phyloP scores from a whole-genome alignment of 305 asterid genomes.

The Rubia tinctorum region DNA sequence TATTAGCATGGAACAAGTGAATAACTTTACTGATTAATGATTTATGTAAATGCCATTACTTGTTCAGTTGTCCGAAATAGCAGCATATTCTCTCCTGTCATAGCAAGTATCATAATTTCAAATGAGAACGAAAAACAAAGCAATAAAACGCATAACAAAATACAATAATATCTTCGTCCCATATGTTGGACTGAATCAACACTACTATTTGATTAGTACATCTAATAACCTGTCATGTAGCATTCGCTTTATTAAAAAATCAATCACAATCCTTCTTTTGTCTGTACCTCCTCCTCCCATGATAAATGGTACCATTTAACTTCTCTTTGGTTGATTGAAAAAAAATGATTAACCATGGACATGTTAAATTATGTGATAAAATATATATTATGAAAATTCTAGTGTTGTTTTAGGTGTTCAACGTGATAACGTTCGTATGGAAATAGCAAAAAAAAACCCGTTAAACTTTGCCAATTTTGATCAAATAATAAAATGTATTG shows the following conservation, averaged over 20 bases:
- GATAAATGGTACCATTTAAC: no score
- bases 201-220: background rate
- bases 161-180: constrained; percentile 6
- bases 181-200: background rate
- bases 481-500: no score
- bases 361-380: no score
- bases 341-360: no score
- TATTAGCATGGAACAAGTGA: background rate
- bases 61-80: background rate
- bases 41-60: background rate
- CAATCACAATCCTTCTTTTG: background rate
- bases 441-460: no score
- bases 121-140: background rate
- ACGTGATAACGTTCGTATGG: no score
- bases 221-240: background rate
- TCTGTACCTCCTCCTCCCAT: no score
- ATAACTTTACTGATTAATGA: background rate
- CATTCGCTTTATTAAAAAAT: background rate
- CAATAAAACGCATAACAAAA: constrained; percentile 6
- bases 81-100: background rate
- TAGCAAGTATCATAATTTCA: background rate
- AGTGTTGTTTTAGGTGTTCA: no score
- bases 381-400: no score
- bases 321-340: no score
- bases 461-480: no score